Evolutionary conservation across 768 basidiomycete genomes (phyloP).

Genomic region (Suillus americanus): DNA sequence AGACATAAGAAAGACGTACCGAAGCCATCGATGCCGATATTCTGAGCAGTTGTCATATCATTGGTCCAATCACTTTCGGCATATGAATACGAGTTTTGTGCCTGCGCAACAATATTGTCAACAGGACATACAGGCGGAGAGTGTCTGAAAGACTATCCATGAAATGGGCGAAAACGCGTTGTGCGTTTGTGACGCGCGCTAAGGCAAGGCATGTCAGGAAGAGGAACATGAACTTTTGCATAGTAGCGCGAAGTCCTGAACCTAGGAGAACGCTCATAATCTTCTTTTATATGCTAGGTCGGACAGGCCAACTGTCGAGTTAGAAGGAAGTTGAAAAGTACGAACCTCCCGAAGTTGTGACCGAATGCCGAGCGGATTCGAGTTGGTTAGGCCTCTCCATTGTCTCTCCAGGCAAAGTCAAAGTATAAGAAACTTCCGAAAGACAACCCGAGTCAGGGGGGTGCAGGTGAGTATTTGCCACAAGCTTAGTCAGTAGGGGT

Average conservation of each 20-base stretch:
- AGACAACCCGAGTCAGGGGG: too few relatives aligned
- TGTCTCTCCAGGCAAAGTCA: too few relatives aligned
- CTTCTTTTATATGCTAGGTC: neutral
- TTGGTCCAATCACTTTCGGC: conserved; percentile 14
- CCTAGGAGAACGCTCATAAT: neutral
- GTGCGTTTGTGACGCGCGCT: neutral
- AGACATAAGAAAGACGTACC: conserved; percentile 12
- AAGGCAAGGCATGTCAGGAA: neutral
- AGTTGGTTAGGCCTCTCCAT: neutral
- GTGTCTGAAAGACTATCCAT: conserved; percentile 1
- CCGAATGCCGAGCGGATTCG: neutral
- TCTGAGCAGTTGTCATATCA: conserved; percentile 23
- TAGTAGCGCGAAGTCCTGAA: neutral
- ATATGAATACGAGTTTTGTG: conserved; percentile 24
- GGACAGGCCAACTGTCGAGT: neutral
- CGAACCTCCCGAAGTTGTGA: neutral
- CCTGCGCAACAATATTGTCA: conserved; percentile 7
- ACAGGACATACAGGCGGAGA: neutral
- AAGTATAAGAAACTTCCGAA: too few relatives aligned
- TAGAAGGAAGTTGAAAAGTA: neutral
- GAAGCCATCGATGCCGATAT: conserved; percentile 15
- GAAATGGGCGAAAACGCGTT: conserved; percentile 13
- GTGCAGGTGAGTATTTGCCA: too few relatives aligned
- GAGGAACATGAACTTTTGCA: neutral
- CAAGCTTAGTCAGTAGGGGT: too few relatives aligned